Base-by-base conservation (phyloP, 192 early-diverging fungal species). In the Backusella westeae region DNA sequence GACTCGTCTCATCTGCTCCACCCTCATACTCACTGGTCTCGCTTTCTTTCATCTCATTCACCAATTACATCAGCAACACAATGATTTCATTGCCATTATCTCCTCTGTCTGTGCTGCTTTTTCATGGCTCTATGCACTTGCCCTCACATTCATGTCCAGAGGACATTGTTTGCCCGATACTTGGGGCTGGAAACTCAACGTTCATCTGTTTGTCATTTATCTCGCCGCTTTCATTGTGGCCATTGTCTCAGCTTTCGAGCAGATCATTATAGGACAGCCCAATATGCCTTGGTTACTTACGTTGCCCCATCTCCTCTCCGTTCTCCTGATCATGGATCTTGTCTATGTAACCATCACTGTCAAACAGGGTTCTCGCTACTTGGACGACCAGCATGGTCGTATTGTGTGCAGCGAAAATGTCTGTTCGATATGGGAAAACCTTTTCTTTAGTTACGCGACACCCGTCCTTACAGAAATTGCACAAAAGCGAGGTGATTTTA, bases 401-500 rank as follows among this genome's bases (percentile, higher is more conserved):
- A 46, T 15, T 14, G 75, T 81, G 21, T 70, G 65, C 32, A 6
- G 35, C 12, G 9, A 59, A 12, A 36, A 53, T 63, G 65, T 53
- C 0, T n/a, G 71, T 6, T 85, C 84, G 14, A 78, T 85, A 21
- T 69, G 77, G 34, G 78, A 77, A 17, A 78, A 56, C 46, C 32
- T 85, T 8, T 81, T 75, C 68, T 88, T 82, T 38, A 63, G 73
- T 0, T 88, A 82, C 80, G 72, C 81, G 46, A 77, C 83, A 12
- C n/a, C 56, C 0, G 7, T 85, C 10, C 75, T 86, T 72, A 69
- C 73, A 34, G 23, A 78, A 75, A 10, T 63, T 67, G 23, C 98
- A 69, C 96, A 96, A 29, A 94, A 92, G 74, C 98, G 82, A 81
- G 97, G 94, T 46, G 96, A 97, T 88, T 97, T 94, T 82, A 91